Conservation (phyloP, 2,329 filamentous ascomycete species). For the Fusarium globosum region DNA sequence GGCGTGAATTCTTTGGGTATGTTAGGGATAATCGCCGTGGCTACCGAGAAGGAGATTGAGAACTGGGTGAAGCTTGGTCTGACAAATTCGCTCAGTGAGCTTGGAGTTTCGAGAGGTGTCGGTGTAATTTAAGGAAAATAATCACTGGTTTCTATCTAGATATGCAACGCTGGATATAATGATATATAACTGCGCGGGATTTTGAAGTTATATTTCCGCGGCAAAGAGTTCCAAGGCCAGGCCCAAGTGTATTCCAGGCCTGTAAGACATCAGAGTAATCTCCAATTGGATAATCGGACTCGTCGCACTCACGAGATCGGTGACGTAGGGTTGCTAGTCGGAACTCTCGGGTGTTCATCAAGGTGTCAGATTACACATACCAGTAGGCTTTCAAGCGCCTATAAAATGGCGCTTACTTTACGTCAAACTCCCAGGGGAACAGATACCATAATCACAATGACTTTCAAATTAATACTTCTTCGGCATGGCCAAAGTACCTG, state of each 20-base stretch:
- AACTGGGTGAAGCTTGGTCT: not conserved
- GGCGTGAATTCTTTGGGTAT: conserved; percentile 1
- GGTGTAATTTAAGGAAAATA: too few species aligned
- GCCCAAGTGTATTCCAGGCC: not conserved
- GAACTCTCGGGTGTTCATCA: not conserved
- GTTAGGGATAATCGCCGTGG: not conserved
- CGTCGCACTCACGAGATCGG: accelerated
- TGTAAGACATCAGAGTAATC: not conserved
- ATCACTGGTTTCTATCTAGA: not conserved
- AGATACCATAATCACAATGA: not conserved
- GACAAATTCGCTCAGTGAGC: not conserved
- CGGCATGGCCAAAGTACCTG: not conserved
- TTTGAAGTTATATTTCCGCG: not conserved
- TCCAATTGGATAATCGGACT: not conserved
- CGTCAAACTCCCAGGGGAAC: accelerated
- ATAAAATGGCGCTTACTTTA: not conserved
- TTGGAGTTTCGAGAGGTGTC: not conserved
- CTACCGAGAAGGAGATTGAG: not conserved
- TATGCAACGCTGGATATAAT: too few species aligned
- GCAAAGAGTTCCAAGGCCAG: not conserved
- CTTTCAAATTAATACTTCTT: not conserved
- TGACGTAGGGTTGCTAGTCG: not conserved
- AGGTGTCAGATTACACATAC: not conserved
- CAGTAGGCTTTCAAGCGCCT: not conserved
- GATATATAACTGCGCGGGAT: not conserved